Conservation (phyloP, 75 land plant species). For the Adiantum capillusveneris region DNA sequence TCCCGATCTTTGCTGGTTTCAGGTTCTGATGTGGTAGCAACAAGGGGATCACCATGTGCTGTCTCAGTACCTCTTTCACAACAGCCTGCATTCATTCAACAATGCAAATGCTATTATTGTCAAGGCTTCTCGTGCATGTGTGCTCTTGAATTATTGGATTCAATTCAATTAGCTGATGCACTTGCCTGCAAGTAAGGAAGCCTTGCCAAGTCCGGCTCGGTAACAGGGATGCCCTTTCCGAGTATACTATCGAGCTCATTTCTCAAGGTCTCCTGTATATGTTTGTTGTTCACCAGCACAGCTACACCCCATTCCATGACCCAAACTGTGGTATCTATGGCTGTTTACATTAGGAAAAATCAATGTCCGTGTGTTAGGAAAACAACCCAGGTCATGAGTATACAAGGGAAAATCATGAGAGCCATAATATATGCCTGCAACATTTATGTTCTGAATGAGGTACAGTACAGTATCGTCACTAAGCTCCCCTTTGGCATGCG, state of each 20-base stretch:
- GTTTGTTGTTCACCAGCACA: conserved; percentile 85
- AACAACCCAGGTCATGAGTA: too few species aligned
- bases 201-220: conserved; percentile 63
- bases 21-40: conserved; percentile 99
- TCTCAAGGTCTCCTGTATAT: conserved; percentile 58
- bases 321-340: conserved; percentile 92
- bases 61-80: conserved; percentile 80
- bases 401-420: too few species aligned
- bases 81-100: too few species aligned
- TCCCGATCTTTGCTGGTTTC: conserved; percentile 75
- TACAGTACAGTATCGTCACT: conserved; percentile 75
- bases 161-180: too few species aligned
- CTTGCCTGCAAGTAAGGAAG: too few species aligned
- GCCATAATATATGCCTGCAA: conserved; percentile 38
- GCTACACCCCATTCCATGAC: conserved; percentile 91
- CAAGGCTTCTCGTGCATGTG: too few species aligned
- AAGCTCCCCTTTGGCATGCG: conserved; percentile 72
- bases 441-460: conserved; percentile 93
- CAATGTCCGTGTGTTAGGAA: too few species aligned
- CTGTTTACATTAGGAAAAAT: too few species aligned
- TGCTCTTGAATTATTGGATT: too few species aligned
- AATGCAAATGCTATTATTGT: too few species aligned
- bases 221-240: conserved; percentile 54
- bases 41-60: conserved; percentile 91
- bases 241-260: conserved; percentile 64